These are phyloP conservation scores for Diplogelasinospora grovesii DNA, from an alignment of 495 filamentous ascomycete genomes.

Conservation along the genomic window DNA sequence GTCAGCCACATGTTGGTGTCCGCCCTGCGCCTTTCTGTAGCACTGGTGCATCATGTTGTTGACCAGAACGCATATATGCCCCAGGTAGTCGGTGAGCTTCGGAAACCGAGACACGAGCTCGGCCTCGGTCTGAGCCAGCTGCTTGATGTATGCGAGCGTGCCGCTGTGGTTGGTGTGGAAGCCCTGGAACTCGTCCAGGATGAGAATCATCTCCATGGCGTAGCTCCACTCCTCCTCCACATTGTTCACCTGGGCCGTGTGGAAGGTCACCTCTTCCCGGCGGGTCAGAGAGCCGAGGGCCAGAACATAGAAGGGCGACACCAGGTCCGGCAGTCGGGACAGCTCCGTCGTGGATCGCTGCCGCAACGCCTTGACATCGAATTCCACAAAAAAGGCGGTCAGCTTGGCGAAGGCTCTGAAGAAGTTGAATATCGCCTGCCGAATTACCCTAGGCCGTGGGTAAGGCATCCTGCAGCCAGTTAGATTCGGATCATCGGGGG, in stretches of 20 bases:
- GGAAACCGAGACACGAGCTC: conserved; percentile 31
- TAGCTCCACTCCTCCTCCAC: conserved; percentile 26
- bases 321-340: conserved; percentile 18
- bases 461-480: conserved; percentile 8
- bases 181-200: conserved; percentile 27
- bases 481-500: background rate
- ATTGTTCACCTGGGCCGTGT: conserved; percentile 13
- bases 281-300: conserved; percentile 24
- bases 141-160: conserved; percentile 9
- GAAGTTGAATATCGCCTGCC: conserved; percentile 24
- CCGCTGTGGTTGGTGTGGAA: conserved; percentile 11
- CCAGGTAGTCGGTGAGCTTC: conserved; percentile 37
- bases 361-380: conserved; percentile 18
- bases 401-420: conserved; percentile 23
- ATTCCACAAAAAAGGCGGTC: conserved; percentile 24
- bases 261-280: conserved; percentile 22
- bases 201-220: conserved; percentile 16
- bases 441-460: conserved; percentile 9
- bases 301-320: conserved; percentile 23
- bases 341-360: conserved; percentile 2
- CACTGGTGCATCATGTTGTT: conserved; percentile 25
- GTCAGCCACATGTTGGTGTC: conserved; percentile 11
- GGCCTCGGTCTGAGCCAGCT: conserved; percentile 27
- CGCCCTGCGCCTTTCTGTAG: conserved; percentile 10
- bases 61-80: conserved; percentile 27